Base-by-base conservation (phyloP, 306 rosid species). In the Trifolium dubium region DNA sequence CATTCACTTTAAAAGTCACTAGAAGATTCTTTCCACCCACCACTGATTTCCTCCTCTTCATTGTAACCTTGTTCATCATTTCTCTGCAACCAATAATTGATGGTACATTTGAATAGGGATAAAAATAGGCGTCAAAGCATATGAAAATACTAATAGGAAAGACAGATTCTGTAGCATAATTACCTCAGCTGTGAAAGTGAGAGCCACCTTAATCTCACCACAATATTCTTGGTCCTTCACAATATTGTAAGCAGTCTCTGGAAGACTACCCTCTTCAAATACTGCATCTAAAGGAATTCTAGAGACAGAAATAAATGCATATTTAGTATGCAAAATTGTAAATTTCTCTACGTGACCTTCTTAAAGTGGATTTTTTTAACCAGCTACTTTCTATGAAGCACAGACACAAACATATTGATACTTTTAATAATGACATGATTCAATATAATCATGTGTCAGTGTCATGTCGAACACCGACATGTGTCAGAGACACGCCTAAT, bases 151-250 rank as follows among this genome's bases (percentile, higher is more conserved):
- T n/a, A 23, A 23, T 23, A 23, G 23, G 43, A 58, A 32, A 50
- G 34, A 6, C 5, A 59, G 18, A 41, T 32, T 70, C 5, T 23
- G 64, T 23, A 64, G 41, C 32, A 55, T 74, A 28, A 28, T 56
- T 75, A 84, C 88, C 88, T 78, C 77, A 40, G 77, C 9, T 34
- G 73, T 81, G 47, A 84, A 84, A 81, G 76, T 84, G 56, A 84
- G 83, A 79, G 81, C 81, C 37, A 84, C 83, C 78, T 58, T 84
- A 54, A 85, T 75, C 79, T 85, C 88, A 31, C 88, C 83, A 46
- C 83, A 54, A 71, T 59, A 85, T 35, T 85, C 79, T 39, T 75
- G 5, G 6, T 78, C 80, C 72, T 81, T 85, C 79, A 85, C 88
- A 71, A 85, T 79, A 37, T 69, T 65, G 82, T 85, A 72, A 35